These are phyloP conservation scores for Rhodofomes roseus DNA, from an alignment of 1,284 basidiomycete species.

Conservation along the genomic window DNA sequence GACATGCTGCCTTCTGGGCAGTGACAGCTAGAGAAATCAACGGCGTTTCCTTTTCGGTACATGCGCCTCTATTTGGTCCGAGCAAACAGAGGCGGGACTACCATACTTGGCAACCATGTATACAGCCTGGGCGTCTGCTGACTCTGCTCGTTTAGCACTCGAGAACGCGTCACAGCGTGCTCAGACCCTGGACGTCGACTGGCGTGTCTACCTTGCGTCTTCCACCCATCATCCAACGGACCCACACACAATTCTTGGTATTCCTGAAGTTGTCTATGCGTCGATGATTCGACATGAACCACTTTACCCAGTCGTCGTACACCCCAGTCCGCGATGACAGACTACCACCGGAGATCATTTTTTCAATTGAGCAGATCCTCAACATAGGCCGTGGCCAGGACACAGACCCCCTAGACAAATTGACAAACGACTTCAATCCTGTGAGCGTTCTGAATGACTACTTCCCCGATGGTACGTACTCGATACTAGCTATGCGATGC, in stretches of 20 bases:
- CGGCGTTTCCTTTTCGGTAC: not conserved
- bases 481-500: not conserved
- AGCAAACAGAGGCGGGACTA: constrained; percentile 1
- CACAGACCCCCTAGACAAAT: constrained; percentile 51
- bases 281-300: constrained; percentile 12
- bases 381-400: constrained; percentile 44
- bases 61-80: constrained; percentile 10
- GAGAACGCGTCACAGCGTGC: too few species aligned
- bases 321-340: constrained; percentile 35
- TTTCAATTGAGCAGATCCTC: constrained; percentile 66
- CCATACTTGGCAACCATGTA: not conserved
- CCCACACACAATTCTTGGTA: too few species aligned
- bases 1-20: not conserved
- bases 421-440: constrained; percentile 56
- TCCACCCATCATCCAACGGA: too few species aligned
- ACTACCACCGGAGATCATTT: constrained; percentile 61
- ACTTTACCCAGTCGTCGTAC: constrained; percentile 10
- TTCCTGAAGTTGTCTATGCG: not conserved
- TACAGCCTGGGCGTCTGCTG: not conserved
- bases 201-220: too few species aligned
- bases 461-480: constrained; percentile 71
- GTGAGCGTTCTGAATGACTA: constrained; percentile 63
- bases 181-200: too few species aligned
- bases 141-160: too few species aligned
- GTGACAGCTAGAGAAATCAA: not conserved